phyloP scores from a whole-genome alignment of 495 filamentous ascomycete species.

The Aspergillus sclerotioniger region DNA sequence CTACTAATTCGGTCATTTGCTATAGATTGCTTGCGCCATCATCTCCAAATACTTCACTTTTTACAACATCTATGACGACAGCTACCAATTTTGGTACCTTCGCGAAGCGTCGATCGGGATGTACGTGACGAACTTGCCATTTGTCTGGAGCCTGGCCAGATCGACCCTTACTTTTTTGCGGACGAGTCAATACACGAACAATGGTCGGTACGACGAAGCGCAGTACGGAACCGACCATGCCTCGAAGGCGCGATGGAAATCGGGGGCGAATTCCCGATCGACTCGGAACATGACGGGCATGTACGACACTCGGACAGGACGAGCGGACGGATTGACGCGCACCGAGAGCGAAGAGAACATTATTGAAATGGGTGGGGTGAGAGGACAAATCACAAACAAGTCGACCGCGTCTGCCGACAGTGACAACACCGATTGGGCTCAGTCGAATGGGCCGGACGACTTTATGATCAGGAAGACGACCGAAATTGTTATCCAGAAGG shows the following conservation, averaged over 20 bases:
- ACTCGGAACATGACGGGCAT: background rate
- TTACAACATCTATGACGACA: slow-evolving; percentile 1
- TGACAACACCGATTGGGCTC: background rate
- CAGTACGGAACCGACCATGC: background rate
- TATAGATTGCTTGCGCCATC: slow-evolving; percentile 1
- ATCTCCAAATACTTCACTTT: slow-evolving; percentile 2
- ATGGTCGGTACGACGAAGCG: background rate
- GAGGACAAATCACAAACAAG: background rate
- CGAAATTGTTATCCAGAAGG: background rate
- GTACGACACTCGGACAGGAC: background rate
- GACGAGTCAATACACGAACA: background rate
- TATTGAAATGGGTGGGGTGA: slow-evolving; percentile 1
- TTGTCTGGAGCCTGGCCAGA: background rate
- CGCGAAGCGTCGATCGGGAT: slow-evolving; percentile 3
- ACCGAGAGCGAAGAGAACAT: slow-evolving; percentile 5
- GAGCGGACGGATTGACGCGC: background rate
- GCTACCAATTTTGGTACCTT: slow-evolving; percentile 7
- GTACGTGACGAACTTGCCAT: slow-evolving; percentile 2
- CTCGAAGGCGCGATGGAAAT: background rate
- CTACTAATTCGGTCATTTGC: too few species aligned
- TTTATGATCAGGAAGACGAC: background rate
- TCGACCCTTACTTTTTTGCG: background rate
- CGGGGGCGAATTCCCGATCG: background rate
- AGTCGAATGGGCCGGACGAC: background rate
- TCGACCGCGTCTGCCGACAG: background rate